phyloP scores from a whole-genome alignment of 306 rosid genomes.

The Trifolium subterraneum region DNA sequence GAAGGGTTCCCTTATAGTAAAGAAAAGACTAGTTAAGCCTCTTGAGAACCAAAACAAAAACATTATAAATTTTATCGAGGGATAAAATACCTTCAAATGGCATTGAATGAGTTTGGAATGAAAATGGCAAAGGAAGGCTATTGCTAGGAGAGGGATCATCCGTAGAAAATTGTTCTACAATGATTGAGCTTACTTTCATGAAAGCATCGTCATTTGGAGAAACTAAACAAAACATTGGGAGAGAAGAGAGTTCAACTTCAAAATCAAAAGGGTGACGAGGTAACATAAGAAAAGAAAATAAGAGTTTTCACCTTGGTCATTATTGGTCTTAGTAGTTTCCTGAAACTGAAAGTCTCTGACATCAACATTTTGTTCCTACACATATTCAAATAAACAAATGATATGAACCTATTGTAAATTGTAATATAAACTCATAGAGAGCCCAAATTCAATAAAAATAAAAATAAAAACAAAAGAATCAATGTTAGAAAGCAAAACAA shows the following conservation, averaged over 20 bases:
- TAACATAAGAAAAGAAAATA: background rate
- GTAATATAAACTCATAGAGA: no score
- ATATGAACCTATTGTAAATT: no score
- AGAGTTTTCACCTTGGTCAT: background rate
- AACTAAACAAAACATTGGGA: background rate
- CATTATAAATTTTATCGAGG: no score
- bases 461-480: background rate
- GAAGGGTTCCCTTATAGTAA: no score
- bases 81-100: no score
- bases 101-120: no score
- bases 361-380: slow-evolving; percentile 9
- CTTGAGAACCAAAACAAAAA: no score
- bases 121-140: no score
- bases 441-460: no score
- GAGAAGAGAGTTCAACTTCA: background rate
- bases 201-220: background rate
- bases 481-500: background rate
- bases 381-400: background rate
- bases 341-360: background rate
- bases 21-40: no score
- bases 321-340: background rate
- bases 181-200: background rate
- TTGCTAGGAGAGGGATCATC: background rate
- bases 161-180: background rate
- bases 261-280: background rate